Conservation (phyloP, 1,284 basidiomycete genomes). For the Volvariella surrecta region DNA sequence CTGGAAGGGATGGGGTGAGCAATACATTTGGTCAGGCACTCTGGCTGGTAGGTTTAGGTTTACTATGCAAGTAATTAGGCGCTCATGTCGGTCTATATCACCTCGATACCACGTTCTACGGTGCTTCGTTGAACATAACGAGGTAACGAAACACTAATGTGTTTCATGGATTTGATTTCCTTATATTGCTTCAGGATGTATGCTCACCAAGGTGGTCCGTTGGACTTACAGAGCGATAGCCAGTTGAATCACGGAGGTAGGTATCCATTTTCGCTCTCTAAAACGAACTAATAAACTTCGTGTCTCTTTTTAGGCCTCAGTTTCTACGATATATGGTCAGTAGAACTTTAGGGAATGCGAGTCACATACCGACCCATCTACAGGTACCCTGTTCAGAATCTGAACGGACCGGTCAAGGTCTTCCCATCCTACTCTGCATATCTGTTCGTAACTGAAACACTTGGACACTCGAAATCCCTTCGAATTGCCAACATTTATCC, state of each 20-base stretch:
- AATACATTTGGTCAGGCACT: conserved; percentile 45
- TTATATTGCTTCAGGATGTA: conserved; percentile 25
- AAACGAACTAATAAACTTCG: not conserved
- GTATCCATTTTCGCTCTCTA: conserved; percentile 1
- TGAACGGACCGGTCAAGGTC: conserved; percentile 38
- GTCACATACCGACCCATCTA: not conserved
- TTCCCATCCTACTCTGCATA: conserved; percentile 43
- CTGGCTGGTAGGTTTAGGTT: conserved; percentile 29
- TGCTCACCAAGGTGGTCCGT: conserved; percentile 42
- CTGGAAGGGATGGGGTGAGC: conserved; percentile 36
- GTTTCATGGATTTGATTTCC: conserved; percentile 1
- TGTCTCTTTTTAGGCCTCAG: conserved; percentile 24
- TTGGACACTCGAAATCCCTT: conserved; percentile 31
- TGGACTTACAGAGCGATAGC: conserved; percentile 37
- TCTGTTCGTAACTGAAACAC: conserved; percentile 38
- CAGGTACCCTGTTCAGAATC: conserved; percentile 39
- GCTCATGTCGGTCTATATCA: conserved; percentile 9
- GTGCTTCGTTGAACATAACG: conserved; percentile 41
- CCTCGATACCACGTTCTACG: conserved; percentile 39
- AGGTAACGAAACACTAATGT: conserved; percentile 18
- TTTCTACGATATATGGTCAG: conserved; percentile 39
- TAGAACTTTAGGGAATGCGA: not conserved
- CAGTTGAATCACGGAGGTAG: conserved; percentile 38
- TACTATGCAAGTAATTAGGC: not conserved
- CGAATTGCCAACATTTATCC: conserved; percentile 39